These are phyloP conservation scores for Geotrichum carabidarum DNA, from an alignment of 1,139 yeast genomes.

Conservation along the genomic window DNA sequence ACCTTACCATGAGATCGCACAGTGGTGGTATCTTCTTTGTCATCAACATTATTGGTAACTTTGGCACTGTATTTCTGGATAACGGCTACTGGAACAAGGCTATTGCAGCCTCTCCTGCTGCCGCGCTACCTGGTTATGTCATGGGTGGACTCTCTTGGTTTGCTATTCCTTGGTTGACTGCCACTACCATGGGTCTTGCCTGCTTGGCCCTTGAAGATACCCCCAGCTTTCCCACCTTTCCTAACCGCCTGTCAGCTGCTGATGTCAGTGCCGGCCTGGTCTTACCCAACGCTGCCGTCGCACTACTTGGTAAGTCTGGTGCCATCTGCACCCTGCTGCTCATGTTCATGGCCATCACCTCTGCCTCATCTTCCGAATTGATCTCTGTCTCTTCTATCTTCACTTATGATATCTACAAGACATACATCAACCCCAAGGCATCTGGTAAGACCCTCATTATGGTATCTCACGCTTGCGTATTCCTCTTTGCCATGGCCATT, in stretches of 20 bases:
- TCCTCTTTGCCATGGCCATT: slow-evolving; percentile 63
- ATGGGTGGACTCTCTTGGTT: slow-evolving; percentile 92
- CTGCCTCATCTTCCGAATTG: slow-evolving; percentile 64
- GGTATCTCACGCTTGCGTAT: slow-evolving; percentile 62
- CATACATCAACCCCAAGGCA: slow-evolving; percentile 74
- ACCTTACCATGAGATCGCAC: slow-evolving; percentile 69
- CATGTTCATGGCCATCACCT: slow-evolving; percentile 73
- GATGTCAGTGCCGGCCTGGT: slow-evolving; percentile 79
- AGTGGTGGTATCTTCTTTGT: slow-evolving; percentile 80
- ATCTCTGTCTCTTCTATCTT: slow-evolving; percentile 80
- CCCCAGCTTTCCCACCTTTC: slow-evolving; percentile 73
- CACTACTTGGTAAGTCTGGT: slow-evolving; percentile 80
- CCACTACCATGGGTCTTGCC: slow-evolving; percentile 81
- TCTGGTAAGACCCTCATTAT: slow-evolving; percentile 62
- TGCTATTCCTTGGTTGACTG: slow-evolving; percentile 76
- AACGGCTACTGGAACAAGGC: slow-evolving; percentile 85
- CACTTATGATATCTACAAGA: slow-evolving; percentile 79
- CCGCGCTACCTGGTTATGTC: slow-evolving; percentile 85
- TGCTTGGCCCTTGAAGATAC: slow-evolving; percentile 64
- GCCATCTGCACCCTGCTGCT: slow-evolving; percentile 72
- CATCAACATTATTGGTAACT: slow-evolving; percentile 77
- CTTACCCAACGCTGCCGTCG: slow-evolving; percentile 80
- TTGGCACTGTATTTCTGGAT: slow-evolving; percentile 84
- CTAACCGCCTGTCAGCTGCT: slow-evolving; percentile 53
- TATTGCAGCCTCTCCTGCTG: slow-evolving; percentile 76